Conservation (phyloP, 768 basidiomycete species). For the Lactarius deliciosus region DNA sequence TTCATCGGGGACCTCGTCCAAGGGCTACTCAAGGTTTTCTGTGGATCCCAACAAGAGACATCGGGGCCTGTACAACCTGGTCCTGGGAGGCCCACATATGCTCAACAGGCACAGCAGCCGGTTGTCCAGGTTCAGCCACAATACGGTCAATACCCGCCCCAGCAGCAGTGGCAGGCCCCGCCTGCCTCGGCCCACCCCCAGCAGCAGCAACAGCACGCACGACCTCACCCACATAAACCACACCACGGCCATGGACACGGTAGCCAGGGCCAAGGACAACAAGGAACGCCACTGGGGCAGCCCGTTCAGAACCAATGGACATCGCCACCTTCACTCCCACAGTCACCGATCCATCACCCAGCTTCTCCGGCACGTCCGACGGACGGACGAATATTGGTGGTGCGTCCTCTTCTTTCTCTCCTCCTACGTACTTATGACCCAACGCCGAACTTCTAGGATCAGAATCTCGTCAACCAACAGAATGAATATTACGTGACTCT, state of each 20-base stretch:
- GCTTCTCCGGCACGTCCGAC: conserved; percentile 4
- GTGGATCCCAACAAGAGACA: conserved; percentile 11
- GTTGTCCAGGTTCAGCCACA: conserved; percentile 11
- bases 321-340: neutral
- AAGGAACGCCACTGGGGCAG: neutral
- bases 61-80: conserved; percentile 5
- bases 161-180: conserved; percentile 25
- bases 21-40: conserved; percentile 15
- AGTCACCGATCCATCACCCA: conserved; percentile 4
- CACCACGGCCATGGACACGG: conserved; percentile 31
- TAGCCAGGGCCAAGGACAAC: conserved; percentile 3
- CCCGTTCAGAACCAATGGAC: conserved; percentile 10
- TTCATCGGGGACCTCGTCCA: conserved; percentile 12
- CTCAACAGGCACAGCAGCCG: conserved; percentile 26
- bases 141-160: conserved; percentile 13
- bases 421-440: neutral
- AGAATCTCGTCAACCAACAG: conserved; percentile 62
- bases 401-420: conserved; percentile 20
- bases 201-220: conserved; percentile 21
- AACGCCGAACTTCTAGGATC: conserved; percentile 40
- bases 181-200: conserved; percentile 12
- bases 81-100: conserved; percentile 7
- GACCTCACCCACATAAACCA: conserved; percentile 30
- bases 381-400: conserved; percentile 25
- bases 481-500: conserved; percentile 68